Percentiles rank a stretch among this genome's conserved stretches.
Evolutionary conservation across 768 basidiomycete species (phyloP).

Genomic region (Cyclocybe aegerita): DNA sequence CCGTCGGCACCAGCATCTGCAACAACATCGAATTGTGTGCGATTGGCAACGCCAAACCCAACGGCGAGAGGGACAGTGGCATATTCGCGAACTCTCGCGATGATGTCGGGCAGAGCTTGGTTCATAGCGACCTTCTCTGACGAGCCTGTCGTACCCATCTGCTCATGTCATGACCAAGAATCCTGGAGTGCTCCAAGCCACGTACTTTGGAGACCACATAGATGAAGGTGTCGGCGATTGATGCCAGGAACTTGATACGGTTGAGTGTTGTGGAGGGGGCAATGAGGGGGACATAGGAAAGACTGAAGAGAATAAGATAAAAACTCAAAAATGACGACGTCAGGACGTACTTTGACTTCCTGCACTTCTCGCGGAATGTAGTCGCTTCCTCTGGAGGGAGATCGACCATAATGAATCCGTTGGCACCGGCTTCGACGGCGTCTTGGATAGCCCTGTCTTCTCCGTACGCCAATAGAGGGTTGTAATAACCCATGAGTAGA

Average conservation of each 20-base stretch:
- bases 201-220: slow-evolving; percentile 95
- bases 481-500: slow-evolving; percentile 98
- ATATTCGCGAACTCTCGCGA: slow-evolving; percentile 78
- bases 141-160: slow-evolving; percentile 99
- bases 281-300: slow-evolving; percentile 94
- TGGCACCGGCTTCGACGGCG: slow-evolving; percentile 87
- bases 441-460: slow-evolving; percentile 94
- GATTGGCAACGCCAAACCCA: slow-evolving; percentile 93
- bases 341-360: slow-evolving; percentile 65
- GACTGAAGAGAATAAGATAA: slow-evolving; percentile 39
- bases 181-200: not conserved
- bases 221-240: slow-evolving; percentile 96
- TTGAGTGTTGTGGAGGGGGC: slow-evolving; percentile 89
- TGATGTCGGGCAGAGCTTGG: slow-evolving; percentile 75
- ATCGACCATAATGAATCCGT: slow-evolving; percentile 97
- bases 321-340: not conserved
- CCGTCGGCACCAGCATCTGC: slow-evolving; percentile 90
- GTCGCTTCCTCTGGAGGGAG: slow-evolving; percentile 97
- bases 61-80: slow-evolving; percentile 87
- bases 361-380: slow-evolving; percentile 86
- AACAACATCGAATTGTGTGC: slow-evolving; percentile 84
- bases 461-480: slow-evolving; percentile 92
- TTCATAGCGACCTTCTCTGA: slow-evolving; percentile 74
- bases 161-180: slow-evolving; percentile 6
- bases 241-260: slow-evolving; percentile 87